Evolutionary conservation across 2,329 filamentous ascomycete species (phyloP), one percentile per base, ranked within the genome.

Genomic region (Cryphonectria nitschkei): DNA sequence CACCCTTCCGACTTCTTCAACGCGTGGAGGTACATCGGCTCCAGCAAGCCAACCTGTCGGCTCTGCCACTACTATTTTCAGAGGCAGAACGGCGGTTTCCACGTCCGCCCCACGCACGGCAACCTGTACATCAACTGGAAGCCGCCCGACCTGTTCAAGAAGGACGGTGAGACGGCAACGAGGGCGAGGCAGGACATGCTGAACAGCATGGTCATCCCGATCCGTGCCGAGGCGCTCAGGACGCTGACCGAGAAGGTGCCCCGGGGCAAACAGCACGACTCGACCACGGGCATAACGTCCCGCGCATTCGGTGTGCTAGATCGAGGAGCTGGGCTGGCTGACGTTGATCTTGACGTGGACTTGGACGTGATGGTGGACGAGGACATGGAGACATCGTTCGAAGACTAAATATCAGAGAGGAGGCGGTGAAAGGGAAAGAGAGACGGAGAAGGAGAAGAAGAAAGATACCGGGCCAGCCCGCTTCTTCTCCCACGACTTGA

Each of bases 1-100:
- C 14, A 43, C 5, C 68, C 73, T 1, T 22, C 66, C 2, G 22
- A 62, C 3, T 77, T 77, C 70, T 77, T 75, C 71, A 67, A 70
- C 41, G 65, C 58, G 0, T 75, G 73, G 71, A 73, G 70, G 26
- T 77, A 75, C 65, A 76, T 77, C 34, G 75, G 75, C 13, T 65
- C 65, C 19, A 76, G 75, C 74, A 77, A 77, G 64, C 75, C 75
- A 1, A 74, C 74, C 0, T 77, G 76, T 60, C 64, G 61, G 19
- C 69, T 77, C 1, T 77, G 76, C 52, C 46, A 72, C 29, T 74
- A 74, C 61, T 77, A 75, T 56, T 73, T 77, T 26, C 67, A 72
- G 32, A 64, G n/a, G 1, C 71, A 74, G 8, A 26, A 37, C 1
- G 58, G 70, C 3, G 64, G 63, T 5, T 69, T 76, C 19, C 46